Evolutionary conservation across 1,139 yeast species (phyloP), one percentile per base, ranked within the genome.

Genomic region (Ogataea hybrid): DNA sequence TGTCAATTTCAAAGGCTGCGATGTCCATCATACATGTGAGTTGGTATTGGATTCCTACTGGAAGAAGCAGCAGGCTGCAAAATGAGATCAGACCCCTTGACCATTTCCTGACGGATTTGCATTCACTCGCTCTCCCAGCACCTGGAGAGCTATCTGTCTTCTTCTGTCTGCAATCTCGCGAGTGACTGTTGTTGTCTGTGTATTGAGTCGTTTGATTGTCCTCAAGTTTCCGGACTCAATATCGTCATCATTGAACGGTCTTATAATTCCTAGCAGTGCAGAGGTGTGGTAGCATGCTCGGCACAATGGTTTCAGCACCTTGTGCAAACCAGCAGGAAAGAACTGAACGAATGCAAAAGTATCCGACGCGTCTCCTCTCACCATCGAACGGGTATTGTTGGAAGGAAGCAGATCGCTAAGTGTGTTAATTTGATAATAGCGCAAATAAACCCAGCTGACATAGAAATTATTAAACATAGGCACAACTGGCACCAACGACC

Each of bases 351-450:
- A 69, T 43, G 86, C 81, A 69, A 90, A 90, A 1, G 95, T 84
- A 55, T 89, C 96, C 0, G 95, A 83, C 0, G 96, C 95, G 62
- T 89, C 96, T 33, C 97, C 97, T 28, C 74, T 65, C 22, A 54
- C 52, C 5, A 79, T 62, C 3, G 50, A 34, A 5, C 45, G 30
- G 6, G 37, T 35, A 11, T 35, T 38, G 23, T 46, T 27, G 11
- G 41, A 33, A 6, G 52, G 64, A 43, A 57, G 51, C 10, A 60
- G 42, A 20, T 54, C 57, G 2, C 55, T 32, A 11, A 54, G 51
- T 14, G 65, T 57, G 28, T 67, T 61, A 17, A 72, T 60, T 58
- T 87, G 92, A 67, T 68, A 81, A 60, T 87, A 89, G 51, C 97
- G 72, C 52, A 90, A 69, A 59, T 88, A 90, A 37, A 68, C 59